Percentiles rank a stretch among this genome's conserved stretches.
Conservation (phyloP, 768 basidiomycete species). For the Tricholoma matsutake region DNA sequence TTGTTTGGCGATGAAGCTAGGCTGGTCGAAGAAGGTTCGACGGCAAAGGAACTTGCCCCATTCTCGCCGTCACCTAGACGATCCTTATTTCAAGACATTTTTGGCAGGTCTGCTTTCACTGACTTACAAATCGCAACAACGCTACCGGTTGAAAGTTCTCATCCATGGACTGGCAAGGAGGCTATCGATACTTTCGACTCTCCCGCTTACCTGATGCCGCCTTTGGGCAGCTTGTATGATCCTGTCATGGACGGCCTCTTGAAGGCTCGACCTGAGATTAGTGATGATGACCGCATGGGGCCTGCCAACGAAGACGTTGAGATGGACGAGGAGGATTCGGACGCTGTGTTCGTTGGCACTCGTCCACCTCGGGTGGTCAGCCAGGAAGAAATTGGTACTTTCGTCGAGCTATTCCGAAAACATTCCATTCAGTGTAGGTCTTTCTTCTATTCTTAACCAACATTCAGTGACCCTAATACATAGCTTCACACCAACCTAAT, state of each 20-base stretch:
- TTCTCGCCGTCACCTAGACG: slow-evolving; percentile 29
- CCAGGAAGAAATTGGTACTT: slow-evolving; percentile 53
- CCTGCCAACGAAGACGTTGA: slow-evolving; percentile 38
- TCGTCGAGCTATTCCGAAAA: slow-evolving; percentile 63
- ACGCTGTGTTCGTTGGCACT: slow-evolving; percentile 11
- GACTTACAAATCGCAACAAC: slow-evolving; percentile 20
- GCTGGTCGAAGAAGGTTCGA: slow-evolving; percentile 37
- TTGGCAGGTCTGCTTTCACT: slow-evolving; percentile 72
- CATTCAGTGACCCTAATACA: background rate
- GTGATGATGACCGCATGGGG: background rate
- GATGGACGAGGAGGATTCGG: slow-evolving; percentile 36
- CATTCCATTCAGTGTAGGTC: slow-evolving; percentile 43
- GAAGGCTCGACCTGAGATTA: slow-evolving; percentile 19
- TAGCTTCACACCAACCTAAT: slow-evolving; percentile 1
- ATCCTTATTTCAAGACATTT: slow-evolving; percentile 88
- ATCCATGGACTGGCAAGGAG: slow-evolving; percentile 33
- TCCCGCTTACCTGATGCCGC: slow-evolving; percentile 75
- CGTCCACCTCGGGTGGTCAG: slow-evolving; percentile 35
- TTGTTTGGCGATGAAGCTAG: slow-evolving; percentile 61
- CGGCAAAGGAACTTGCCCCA: slow-evolving; percentile 35
- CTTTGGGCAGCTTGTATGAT: slow-evolving; percentile 69
- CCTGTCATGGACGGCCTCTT: slow-evolving; percentile 41
- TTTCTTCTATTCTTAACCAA: background rate
- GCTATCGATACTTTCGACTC: slow-evolving; percentile 54
- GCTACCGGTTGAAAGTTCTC: slow-evolving; percentile 10